Percentiles rank a stretch among this genome's conserved stretches.
These are phyloP conservation scores for Blumeriella jaapii DNA, from an alignment of 2,329 filamentous ascomycete genomes.

Conservation along the genomic window DNA sequence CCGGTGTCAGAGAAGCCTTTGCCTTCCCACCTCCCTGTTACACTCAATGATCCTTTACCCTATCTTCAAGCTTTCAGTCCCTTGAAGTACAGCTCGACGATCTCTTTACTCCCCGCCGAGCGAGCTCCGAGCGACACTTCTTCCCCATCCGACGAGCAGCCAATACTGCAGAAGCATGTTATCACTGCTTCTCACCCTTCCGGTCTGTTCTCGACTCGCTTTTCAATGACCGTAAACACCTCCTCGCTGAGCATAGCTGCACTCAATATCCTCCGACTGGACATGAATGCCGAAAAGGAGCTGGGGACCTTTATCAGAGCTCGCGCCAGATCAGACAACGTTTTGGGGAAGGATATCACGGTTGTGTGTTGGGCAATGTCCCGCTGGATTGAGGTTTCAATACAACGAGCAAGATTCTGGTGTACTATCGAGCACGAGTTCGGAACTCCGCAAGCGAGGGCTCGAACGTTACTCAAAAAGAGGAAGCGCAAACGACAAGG, in stretches of 20 bases:
- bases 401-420: conserved; percentile 53
- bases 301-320: conserved; percentile 37
- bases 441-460: conserved; percentile 26
- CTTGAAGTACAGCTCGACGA: conserved; percentile 46
- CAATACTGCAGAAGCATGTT: conserved; percentile 40
- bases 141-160: conserved; percentile 14
- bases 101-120: conserved; percentile 33
- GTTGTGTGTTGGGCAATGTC: conserved; percentile 56
- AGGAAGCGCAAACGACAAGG: conserved; percentile 17
- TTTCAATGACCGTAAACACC: conserved; percentile 49
- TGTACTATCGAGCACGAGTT: conserved; percentile 39
- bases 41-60: conserved; percentile 51
- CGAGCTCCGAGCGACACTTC: conserved; percentile 16
- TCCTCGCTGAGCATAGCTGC: conserved; percentile 38
- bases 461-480: conserved; percentile 10
- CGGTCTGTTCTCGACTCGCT: conserved; percentile 43
- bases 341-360: conserved; percentile 43
- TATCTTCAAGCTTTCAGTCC: conserved; percentile 63
- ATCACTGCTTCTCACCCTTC: conserved; percentile 38
- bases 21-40: conserved; percentile 53
- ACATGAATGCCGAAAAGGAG: conserved; percentile 46
- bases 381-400: conserved; percentile 53
- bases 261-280: conserved; percentile 42
- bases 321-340: conserved; percentile 30
- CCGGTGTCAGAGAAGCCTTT: conserved; percentile 31